These are phyloP conservation scores for Parietichytrium sp. DNA, from an alignment of 108 stramenopile genomes.

Conservation along the genomic window DNA sequence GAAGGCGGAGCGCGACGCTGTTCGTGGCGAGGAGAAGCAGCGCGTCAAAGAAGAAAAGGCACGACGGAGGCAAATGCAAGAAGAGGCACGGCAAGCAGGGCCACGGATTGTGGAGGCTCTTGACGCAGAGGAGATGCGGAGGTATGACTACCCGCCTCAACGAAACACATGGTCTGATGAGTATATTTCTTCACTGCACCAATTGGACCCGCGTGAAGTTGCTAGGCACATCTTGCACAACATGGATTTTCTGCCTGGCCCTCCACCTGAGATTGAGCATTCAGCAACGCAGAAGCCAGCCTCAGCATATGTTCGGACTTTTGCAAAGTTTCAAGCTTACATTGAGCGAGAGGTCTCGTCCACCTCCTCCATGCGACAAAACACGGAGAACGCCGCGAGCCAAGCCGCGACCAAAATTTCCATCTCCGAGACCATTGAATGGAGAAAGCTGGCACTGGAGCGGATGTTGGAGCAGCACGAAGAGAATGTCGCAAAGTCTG, in stretches of 20 bases:
- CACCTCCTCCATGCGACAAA: not conserved
- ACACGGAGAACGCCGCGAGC: not conserved
- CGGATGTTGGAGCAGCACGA: constrained; percentile 8
- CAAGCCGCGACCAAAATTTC: not conserved
- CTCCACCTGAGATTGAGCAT: constrained; percentile 25
- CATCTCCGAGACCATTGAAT: not conserved
- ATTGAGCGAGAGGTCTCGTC: constrained; percentile 21
- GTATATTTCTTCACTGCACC: not conserved
- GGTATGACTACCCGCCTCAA: constrained; percentile 34
- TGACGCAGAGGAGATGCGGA: constrained; percentile 18
- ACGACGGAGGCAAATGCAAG: not conserved
- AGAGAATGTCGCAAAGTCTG: not conserved
- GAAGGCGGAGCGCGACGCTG: constrained; percentile 8
- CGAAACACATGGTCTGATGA: not conserved
- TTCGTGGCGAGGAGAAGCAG: not conserved
- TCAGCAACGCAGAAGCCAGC: not conserved
- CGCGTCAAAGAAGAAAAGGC: not conserved
- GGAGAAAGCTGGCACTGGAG: not conserved
- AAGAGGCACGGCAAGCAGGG: too few species aligned
- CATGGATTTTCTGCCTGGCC: constrained; percentile 16
- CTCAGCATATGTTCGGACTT: not conserved
- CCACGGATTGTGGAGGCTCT: constrained; percentile 35
- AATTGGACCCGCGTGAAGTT: not conserved
- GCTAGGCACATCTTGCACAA: not conserved
- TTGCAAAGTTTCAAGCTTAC: constrained; percentile 25